Evolutionary conservation across 345 rosid species (phyloP), one percentile per base, ranked within the genome.

Genomic region (Citrus sp.): DNA sequence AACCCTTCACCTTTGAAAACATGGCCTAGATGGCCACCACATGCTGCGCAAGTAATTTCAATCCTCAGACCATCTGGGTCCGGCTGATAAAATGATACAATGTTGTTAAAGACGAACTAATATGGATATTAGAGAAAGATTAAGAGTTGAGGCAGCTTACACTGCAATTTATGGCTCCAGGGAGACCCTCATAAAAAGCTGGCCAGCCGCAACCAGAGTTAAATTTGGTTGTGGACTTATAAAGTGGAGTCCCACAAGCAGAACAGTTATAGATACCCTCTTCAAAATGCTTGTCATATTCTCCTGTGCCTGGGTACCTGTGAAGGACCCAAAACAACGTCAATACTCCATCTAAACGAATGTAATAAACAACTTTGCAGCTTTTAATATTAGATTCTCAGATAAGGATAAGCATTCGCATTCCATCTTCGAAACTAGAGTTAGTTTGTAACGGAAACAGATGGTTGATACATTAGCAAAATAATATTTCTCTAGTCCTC

Each of bases 1-100:
- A 92, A 95, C n/a, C 97, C 93, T 88, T 95, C 99, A 63, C 97
- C 98, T 85, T 88, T 93, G 74, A 95, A 94, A 24, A 95, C 99
- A 76, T 95, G 99, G 14, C 98, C 97, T 19, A 94, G 86, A 82
- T 96, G 99, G 37, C 99, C 97, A n/a, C 97, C 99, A 80, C 99
- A 94, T 16, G 99, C 97, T 9, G 98, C 89, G 51, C 99, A 96
- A 19, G 97, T 96, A 21, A 96, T 96, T 82, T 94, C 98, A 19
- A 56, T 71, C 82, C 99, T 92, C 84, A 59, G 86, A 75, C 98
- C 99, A 80, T 95, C 98, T 28, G 97, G 88, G 82, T 95, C 98
- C 3, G 85, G 76, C 99, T 95, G 93, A 67, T 56, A 82, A 75
- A 19, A 73, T 4, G 65, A 22, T 18, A 40, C 40, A 68, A 74